Base-by-base conservation (phyloP, 768 basidiomycete species). In the Pleurotus platypus region DNA sequence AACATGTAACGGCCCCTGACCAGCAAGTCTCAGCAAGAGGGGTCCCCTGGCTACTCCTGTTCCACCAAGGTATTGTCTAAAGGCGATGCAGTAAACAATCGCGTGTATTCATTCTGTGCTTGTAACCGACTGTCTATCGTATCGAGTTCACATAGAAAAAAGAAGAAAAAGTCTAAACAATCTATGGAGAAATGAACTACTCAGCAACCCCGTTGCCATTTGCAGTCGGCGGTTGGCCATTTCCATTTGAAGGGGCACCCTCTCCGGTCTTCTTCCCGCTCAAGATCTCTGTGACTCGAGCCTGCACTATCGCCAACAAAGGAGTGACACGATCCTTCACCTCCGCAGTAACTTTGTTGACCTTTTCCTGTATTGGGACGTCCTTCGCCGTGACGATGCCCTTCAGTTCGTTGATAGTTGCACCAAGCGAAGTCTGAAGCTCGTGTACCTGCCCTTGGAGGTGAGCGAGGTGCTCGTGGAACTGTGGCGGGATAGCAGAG, bases 271-370 rank as follows among this genome's bases (percentile, higher is more conserved):
- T 56, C 55, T 46, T 46, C 13, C 43, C 46, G 7, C 38, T 24
- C 24, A 79, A 61, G n/a, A 76, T 64, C 8, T 76, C 75, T 4
- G 72, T 63, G 15, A 81, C 67, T 13, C 73, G 70, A 57, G 77
- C 76, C 57, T 72, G 70, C 22, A 83, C 63, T 12, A 70, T 72
- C 37, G 86, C 84, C 12, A 90, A 75, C 51, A 89, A 66, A 16
- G 89, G 89, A 24, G 73, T 73, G 20, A 90, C 81, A 35, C 80
- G 80, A 22, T 80, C 78, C 63, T 75, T 80, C 22, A 90, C 85
- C 55, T 87, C 83, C 53, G 76, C 71, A 20, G 76, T 68, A 16
- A 90, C 72, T 57, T 79, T 81, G 47, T 69, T 62, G 15, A 83
- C 78, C 74, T 89, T 90, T 57, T 89, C 88, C 45, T 79, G 76